Evolutionary conservation across 306 rosid genomes (phyloP).

Genomic region (Trifolium pratense): DNA sequence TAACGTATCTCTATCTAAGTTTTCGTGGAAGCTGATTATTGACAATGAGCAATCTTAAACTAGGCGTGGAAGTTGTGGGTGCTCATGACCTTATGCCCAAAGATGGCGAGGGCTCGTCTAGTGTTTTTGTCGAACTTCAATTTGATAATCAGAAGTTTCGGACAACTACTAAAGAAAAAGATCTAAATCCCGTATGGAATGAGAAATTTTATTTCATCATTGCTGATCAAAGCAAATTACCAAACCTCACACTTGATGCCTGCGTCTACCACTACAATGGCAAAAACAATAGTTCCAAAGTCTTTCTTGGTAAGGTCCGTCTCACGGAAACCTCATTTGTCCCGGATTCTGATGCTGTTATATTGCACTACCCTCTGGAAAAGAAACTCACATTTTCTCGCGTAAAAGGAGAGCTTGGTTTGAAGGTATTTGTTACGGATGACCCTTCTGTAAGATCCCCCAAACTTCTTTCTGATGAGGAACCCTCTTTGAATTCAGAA

Average conservation of each 20-base stretch:
- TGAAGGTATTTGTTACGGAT: conserved; percentile 87
- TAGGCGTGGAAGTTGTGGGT: conserved; percentile 82
- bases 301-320: conserved; percentile 77
- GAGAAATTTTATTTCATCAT: conserved; percentile 81
- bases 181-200: conserved; percentile 87
- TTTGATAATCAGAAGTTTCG: conserved; percentile 76
- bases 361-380: conserved; percentile 87
- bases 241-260: conserved; percentile 67
- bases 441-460: conserved; percentile 75
- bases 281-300: conserved; percentile 50
- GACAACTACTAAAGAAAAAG: conserved; percentile 74
- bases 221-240: conserved; percentile 63
- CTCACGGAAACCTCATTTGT: conserved; percentile 89
- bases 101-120: conserved; percentile 80
- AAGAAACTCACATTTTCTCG: conserved; percentile 63
- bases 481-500: conserved; percentile 50
- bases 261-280: conserved; percentile 50
- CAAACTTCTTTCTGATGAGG: conserved; percentile 63
- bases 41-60: conserved; percentile 73
- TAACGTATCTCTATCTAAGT: conserved; percentile 27
- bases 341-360: conserved; percentile 79
- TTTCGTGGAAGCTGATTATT: conserved; percentile 36
- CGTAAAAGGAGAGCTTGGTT: conserved; percentile 87
- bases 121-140: conserved; percentile 77
- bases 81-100: conserved; percentile 88